Base-by-base conservation (phyloP, 2,329 filamentous ascomycete species). In the Beauveria sp. region DNA sequence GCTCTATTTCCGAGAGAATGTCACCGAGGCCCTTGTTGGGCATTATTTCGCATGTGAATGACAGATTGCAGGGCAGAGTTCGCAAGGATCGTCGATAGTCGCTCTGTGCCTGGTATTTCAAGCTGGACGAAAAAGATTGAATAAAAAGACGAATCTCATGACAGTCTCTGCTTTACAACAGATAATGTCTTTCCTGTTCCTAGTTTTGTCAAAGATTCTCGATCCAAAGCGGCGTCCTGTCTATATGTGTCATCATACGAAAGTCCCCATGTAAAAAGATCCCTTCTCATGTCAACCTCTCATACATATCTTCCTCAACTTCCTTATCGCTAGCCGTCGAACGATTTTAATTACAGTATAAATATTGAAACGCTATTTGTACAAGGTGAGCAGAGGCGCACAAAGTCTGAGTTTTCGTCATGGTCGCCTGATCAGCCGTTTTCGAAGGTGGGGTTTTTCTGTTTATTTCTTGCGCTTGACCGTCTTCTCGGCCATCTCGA, bases 401-500 rank as follows among this genome's bases (percentile, higher is more conserved):
- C 16, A 43, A 58, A 10, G 55, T 28, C 41, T n/a, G 10, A n/a
- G 30, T 48, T 59, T 59, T 43, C 34, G 61, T 48, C 48, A 20
- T 52, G 44, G 43, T 24, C 61, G 43, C 20, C 53, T 16, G 44
- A 24, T 20, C 22, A 28, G n/a, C 50, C n/a, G 61, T 69, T 47
- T 46, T 55, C 28, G 5, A 30, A 40, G 16, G 9, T 47, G 41
- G 34, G 20, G 46, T 12, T 24, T 44, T 24, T 41, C n/a, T 5
- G 28, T 53, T 54, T 80, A 97, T 76, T 96, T 97, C 73, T 91
- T 83, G 70, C 93, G 84, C 76, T 91, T 88, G 79, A 96, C 85
- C 18, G 92, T 92, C 79, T 96, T 97, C 68, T 88, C 84, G 67
- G 92, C 96, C 91, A 97, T 97, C 70, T 97, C 91, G 51, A 96